phyloP scores from a whole-genome alignment of 2,329 filamentous ascomycete genomes.

The Colletotrichum noveboracense region DNA sequence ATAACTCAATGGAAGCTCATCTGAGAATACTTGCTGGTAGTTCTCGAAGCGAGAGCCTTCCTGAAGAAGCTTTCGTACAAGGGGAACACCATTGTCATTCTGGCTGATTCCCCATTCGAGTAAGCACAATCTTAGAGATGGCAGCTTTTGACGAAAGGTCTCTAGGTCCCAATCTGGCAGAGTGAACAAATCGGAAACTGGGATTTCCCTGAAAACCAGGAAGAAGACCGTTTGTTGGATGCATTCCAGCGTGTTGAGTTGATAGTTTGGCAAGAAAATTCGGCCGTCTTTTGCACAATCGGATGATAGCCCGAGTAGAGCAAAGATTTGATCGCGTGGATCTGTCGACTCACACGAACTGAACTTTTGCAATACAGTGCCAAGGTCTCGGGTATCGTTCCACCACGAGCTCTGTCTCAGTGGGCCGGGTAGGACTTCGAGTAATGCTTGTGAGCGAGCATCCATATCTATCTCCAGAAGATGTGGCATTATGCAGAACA shows the following conservation, averaged over 20 bases:
- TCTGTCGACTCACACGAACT: not conserved
- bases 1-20: not conserved
- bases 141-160: not conserved
- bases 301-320: not conserved
- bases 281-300: not conserved
- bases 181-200: rapidly evolving
- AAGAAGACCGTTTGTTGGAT: not conserved
- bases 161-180: not conserved
- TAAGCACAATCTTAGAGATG: not conserved
- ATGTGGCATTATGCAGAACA: not conserved
- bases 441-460: not conserved
- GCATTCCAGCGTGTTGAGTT: not conserved
- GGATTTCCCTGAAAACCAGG: not conserved
- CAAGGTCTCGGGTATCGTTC: not conserved
- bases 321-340: not conserved
- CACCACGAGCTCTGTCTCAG: not conserved
- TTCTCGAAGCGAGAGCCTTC: not conserved
- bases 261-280: not conserved
- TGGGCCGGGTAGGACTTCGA: not conserved
- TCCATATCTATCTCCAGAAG: not conserved
- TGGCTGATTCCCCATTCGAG: not conserved
- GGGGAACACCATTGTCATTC: not conserved
- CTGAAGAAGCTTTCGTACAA: not conserved
- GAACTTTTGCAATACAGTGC: not conserved
- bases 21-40: not conserved